Base-by-base conservation (phyloP, 371 early-diverging fungal genomes). In the Zopfochytrium polystomum region DNA sequence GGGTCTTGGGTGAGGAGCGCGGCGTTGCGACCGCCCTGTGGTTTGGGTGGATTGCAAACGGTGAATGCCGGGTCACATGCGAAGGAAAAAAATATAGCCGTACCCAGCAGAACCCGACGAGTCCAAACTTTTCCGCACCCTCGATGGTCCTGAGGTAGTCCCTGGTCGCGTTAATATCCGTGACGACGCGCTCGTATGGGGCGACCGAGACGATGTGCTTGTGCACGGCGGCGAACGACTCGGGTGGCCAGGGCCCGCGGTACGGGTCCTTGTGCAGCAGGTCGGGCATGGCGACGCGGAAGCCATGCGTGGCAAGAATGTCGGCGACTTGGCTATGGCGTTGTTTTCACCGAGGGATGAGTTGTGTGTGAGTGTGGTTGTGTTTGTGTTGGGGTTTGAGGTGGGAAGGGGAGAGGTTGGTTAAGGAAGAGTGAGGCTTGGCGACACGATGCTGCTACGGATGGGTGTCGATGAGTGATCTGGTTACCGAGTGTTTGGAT, bases 81-180 rank as follows among this genome's bases (percentile, higher is more conserved):
- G n/a, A n/a, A n/a, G n/a, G n/a, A n/a, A n/a, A n/a, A n/a, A n/a
- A n/a, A n/a, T n/a, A n/a, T n/a, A n/a, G n/a, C n/a, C n/a, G n/a
- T n/a, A n/a, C n/a, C 86, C 86, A 86, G 73, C 87, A 87, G 72
- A 85, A 85, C 18, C 87, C 88, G 45, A 85, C 66, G 2, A 83
- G 18, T 30, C 81, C 78, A 43, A 78, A 77, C 35, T 68, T 60
- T 23, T 47, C 59, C 20, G 72, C 67, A 32, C 82, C 85, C 15
- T 74, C 69, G 18, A 18, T 18, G 31, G 44, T 54, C 42, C 68
- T 63, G 25, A 87, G 67, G 54, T 72, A 63, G 15, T 71, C 60
- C 43, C 65, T 58, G 13, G 74, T 75, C n/a, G 66, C 68, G 13
- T 57, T 46, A 31, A 80, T 60, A 51, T 79, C 70, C 20, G 70